Base-by-base conservation (phyloP, 73 alveolate genomes). In the Uronychia binucleata region DNA sequence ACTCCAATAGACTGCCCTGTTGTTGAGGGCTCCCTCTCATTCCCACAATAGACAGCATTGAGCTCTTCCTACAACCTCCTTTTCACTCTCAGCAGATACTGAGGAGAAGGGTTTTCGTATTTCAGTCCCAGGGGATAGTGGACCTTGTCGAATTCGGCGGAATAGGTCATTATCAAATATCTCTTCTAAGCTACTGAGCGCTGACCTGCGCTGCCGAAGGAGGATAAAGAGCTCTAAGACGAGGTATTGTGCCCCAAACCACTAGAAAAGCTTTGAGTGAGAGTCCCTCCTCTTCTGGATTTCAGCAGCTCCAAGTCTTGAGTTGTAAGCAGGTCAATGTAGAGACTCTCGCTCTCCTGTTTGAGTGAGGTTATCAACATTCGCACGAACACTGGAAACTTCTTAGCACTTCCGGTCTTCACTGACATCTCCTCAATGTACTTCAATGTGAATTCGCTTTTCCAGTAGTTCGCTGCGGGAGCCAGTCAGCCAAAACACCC, bases 121-220 rank as follows among this genome's bases (percentile, higher is more conserved):
- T 84, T 85, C 0, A 92, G 76, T 8, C 95, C 93, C n/a, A 92
- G 78, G 14, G 97, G 97, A 80, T 92, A 92, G 82, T 90, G 94
- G 26, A 92, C 97, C 59, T 80, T 89, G 60, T 92, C 97, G 31
- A 92, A 90, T 75, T 92, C 95, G 0, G 84, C 86, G 0, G 84
- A 30, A 74, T 92, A 90, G 33, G 95, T 92, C 34, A 92, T 74
- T n/a, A 92, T 92, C 28, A 92, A 74, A 35, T 90, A 92, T 31
- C 94, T 33, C 86, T 89, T 92, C 19, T 83, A 33, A 60, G 35
- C 78, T 88, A 77, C 82, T 28, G 31, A 30, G 34, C 19, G 5
- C 19, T 46, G 19, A 46, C 19, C 5, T 11, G 67, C n/a, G 19
- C 19, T 46, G 67, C 67, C 19, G 67, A 46, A 46, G n/a, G 5